Evolutionary conservation across 306 rosid species (phyloP).

Genomic region (Prunus salicina): DNA sequence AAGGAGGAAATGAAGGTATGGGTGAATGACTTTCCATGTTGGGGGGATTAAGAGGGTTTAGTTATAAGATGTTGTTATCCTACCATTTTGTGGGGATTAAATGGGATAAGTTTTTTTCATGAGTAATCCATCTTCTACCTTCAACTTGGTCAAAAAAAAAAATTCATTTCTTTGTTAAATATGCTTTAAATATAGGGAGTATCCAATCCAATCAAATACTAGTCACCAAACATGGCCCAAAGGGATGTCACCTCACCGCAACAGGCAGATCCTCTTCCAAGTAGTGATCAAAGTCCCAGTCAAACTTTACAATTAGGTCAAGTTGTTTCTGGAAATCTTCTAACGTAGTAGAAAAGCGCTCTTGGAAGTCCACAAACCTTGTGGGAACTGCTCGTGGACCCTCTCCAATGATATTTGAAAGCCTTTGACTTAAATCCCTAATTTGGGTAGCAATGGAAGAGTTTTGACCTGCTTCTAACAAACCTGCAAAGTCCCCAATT

Average conservation of each 20-base stretch:
- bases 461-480: constrained; percentile 26
- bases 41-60: too few relatives aligned
- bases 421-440: constrained; percentile 34
- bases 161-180: too few relatives aligned
- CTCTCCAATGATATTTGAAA: constrained; percentile 37
- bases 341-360: constrained; percentile 36
- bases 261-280: constrained; percentile 84
- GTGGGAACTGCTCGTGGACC: constrained; percentile 41
- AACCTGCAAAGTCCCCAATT: constrained; percentile 13
- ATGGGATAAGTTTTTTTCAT: too few relatives aligned
- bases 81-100: too few relatives aligned
- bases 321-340: constrained; percentile 62
- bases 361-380: constrained; percentile 43
- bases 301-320: constrained; percentile 40
- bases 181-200: too few relatives aligned
- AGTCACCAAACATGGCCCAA: too few relatives aligned
- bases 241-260: constrained; percentile 76
- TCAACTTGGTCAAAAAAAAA: too few relatives aligned
- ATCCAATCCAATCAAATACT: too few relatives aligned
- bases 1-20: too few relatives aligned
- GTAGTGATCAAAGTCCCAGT: constrained; percentile 91
- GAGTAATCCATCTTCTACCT: too few relatives aligned
- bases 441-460: constrained; percentile 34
- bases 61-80: too few relatives aligned
- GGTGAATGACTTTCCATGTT: too few relatives aligned